Percentiles rank a stretch among this genome's conserved stretches.
phyloP scores from a whole-genome alignment of 352 stramenopile genomes.

The Globisporangium rhizosaccharum region DNA sequence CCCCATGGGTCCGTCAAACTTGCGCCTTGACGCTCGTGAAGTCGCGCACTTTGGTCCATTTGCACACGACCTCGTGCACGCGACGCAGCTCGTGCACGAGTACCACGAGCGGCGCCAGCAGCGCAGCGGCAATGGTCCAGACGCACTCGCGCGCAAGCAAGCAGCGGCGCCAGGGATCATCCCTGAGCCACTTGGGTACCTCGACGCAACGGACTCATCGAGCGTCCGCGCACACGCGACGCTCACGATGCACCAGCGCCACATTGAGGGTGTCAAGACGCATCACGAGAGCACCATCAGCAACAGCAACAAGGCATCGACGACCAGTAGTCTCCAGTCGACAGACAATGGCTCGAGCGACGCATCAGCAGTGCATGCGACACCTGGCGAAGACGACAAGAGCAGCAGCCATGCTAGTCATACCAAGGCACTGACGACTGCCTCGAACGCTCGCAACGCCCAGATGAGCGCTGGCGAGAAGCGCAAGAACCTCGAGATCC shows the following conservation, averaged over 20 bases:
- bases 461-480: constrained; percentile 48
- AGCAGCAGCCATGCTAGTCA: not conserved
- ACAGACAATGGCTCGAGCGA: not conserved
- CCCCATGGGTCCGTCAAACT: constrained; percentile 55
- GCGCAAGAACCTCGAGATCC: constrained; percentile 60
- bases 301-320: not conserved
- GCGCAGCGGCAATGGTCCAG: constrained; percentile 38
- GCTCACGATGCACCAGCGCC: constrained; percentile 29
- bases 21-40: constrained; percentile 41
- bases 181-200: constrained; percentile 37
- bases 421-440: too few species aligned
- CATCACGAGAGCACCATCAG: constrained; percentile 1
- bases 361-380: too few species aligned
- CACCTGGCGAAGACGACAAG: not conserved
- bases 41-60: constrained; percentile 43
- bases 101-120: constrained; percentile 41
- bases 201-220: constrained; percentile 43
- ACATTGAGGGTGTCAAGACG: constrained; percentile 42
- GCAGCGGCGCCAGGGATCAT: constrained; percentile 18
- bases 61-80: constrained; percentile 38
- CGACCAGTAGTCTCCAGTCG: not conserved
- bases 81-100: constrained; percentile 46
- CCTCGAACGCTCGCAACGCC: not conserved
- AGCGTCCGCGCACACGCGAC: constrained; percentile 45
- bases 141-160: constrained; percentile 2